Percentiles rank a stretch among this genome's conserved stretches.
Evolutionary conservation across 805 yeast species (phyloP).

Genomic region (Lipomyces spencermartinsiae): DNA sequence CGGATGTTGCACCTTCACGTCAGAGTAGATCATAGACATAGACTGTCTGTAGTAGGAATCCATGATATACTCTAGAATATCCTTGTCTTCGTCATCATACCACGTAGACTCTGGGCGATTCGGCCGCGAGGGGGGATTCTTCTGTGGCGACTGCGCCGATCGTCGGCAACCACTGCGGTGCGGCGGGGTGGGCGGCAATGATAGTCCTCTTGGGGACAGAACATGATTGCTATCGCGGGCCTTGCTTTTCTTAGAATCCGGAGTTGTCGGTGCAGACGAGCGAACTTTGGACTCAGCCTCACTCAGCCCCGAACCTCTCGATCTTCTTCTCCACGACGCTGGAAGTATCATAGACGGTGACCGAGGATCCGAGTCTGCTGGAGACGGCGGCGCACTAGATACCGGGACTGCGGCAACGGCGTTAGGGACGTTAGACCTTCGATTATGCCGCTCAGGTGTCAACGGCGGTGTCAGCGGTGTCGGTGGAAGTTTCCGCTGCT

Average conservation of each 20-base stretch:
- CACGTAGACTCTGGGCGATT: conserved; percentile 24
- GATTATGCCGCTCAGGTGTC: neutral
- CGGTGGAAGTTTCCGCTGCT: neutral
- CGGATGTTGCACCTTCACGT: conserved; percentile 12
- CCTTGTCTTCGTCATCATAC: conserved; percentile 23
- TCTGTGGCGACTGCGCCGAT: neutral
- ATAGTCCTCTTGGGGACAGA: neutral
- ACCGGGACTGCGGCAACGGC: neutral
- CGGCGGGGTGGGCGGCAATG: neutral
- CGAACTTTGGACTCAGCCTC: neutral
- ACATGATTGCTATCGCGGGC: neutral
- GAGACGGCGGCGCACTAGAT: conserved; percentile 1
- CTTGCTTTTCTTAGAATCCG: neutral
- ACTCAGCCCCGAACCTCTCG: conserved; percentile 1
- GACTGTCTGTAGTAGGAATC: conserved; percentile 30
- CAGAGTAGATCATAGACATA: conserved; percentile 10
- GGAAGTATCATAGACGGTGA: conserved; percentile 12
- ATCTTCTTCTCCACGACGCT: conserved; percentile 5
- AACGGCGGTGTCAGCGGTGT: neutral
- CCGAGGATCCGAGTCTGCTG: neutral
- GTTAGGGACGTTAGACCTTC: neutral
- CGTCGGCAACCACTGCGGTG: neutral
- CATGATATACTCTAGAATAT: conserved; percentile 24
- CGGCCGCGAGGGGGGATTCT: conserved; percentile 32
- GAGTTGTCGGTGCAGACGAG: neutral